Evolutionary conservation across 2,329 filamentous ascomycete genomes (phyloP).

Genomic region (Lachnellula arida): DNA sequence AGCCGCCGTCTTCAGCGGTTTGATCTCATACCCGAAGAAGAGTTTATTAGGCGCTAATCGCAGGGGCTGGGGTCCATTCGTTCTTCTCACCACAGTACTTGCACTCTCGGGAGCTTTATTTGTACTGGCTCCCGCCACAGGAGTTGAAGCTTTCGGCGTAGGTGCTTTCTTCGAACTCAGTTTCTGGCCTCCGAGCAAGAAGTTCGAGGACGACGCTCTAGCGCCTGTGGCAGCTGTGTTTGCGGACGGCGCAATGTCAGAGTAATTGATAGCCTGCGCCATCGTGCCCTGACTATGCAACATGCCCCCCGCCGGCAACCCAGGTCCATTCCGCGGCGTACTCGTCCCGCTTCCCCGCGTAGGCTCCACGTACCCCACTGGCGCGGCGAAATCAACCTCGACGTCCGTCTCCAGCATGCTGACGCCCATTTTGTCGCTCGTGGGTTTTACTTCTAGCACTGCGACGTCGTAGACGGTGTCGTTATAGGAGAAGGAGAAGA

Average conservation of each 20-base stretch:
- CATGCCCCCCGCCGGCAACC: conserved; percentile 65
- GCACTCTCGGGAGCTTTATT: conserved; percentile 23
- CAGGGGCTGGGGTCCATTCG: conserved; percentile 80
- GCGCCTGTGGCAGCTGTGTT: conserved; percentile 59
- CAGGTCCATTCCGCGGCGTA: conserved; percentile 67
- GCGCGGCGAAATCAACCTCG: conserved; percentile 91
- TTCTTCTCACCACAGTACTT: conserved; percentile 37
- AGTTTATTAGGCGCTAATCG: conserved; percentile 82
- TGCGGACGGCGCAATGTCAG: conserved; percentile 76
- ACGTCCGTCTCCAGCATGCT: conserved; percentile 96
- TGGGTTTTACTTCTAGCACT: conserved; percentile 88
- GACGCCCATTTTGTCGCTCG: conserved; percentile 76
- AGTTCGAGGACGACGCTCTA: conserved; percentile 67
- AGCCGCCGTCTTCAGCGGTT: conserved; percentile 75
- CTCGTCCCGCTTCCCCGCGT: conserved; percentile 73
- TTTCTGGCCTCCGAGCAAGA: conserved; percentile 73
- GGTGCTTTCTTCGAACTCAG: conserved; percentile 75
- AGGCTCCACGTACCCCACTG: conserved; percentile 90
- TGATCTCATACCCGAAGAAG: conserved; percentile 95
- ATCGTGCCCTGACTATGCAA: conserved; percentile 86
- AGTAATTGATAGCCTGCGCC: conserved; percentile 97
- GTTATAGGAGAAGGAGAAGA: conserved; percentile 97
- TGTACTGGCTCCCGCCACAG: conserved; percentile 53
- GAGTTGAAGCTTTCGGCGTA: conserved; percentile 69
- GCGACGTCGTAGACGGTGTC: conserved; percentile 90